These are phyloP conservation scores for Ceratocystis cubensis DNA, from an alignment of 2,329 filamentous ascomycete genomes.

Conservation along the genomic window DNA sequence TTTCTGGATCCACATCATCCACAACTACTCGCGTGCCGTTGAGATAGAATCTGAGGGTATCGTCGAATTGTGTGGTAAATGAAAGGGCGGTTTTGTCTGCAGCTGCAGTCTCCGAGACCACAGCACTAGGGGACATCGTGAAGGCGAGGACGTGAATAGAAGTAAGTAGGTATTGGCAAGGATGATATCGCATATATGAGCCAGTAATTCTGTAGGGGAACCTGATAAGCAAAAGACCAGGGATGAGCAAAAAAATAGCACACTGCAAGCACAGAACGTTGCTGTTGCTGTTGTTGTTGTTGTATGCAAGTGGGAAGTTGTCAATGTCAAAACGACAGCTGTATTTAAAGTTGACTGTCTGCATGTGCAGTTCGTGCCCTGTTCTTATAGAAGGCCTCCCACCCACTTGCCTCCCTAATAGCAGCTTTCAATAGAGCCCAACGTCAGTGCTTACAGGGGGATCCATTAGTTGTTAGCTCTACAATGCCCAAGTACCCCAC, in stretches of 20 bases:
- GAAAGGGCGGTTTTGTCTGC: slow-evolving; percentile 13
- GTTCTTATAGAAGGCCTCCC: background rate
- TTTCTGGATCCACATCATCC: slow-evolving; percentile 78
- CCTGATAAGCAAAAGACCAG: background rate
- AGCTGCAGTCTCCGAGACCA: background rate
- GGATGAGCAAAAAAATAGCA: background rate
- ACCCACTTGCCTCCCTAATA: background rate
- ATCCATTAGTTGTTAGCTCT: background rate
- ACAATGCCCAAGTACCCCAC: background rate
- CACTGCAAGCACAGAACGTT: background rate
- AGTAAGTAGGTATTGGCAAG: background rate
- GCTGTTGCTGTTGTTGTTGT: background rate
- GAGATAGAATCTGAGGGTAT: slow-evolving; percentile 82
- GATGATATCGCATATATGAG: background rate
- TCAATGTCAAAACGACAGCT: slow-evolving; percentile 4
- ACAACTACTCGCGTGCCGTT: slow-evolving; percentile 84
- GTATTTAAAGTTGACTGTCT: background rate
- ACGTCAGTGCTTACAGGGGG: background rate
- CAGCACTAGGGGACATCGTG: slow-evolving; percentile 8
- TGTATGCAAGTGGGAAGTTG: slow-evolving; percentile 1
- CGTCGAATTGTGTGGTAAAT: slow-evolving; percentile 67
- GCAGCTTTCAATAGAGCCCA: background rate
- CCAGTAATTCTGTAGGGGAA: background rate
- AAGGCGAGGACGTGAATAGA: background rate
- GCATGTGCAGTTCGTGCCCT: background rate